These are phyloP conservation scores for Nakazawaea ishiwadae DNA, from an alignment of 805 yeast species.

Conservation along the genomic window DNA sequence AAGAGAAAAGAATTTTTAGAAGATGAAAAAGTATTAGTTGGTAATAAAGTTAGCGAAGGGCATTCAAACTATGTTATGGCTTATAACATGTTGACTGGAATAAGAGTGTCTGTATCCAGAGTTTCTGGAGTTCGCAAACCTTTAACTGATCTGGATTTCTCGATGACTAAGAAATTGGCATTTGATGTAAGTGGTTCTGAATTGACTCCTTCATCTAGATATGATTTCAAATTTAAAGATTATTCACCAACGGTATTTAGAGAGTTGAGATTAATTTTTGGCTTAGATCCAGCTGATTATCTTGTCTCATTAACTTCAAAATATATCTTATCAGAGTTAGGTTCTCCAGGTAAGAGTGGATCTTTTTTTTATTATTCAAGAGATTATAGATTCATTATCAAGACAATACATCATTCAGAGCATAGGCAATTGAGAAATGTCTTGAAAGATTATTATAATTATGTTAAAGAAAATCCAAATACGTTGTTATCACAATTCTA, in stretches of 20 bases:
- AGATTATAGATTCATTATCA: slow-evolving; percentile 90
- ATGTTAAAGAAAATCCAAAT: slow-evolving; percentile 79
- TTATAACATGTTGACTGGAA: slow-evolving; percentile 96
- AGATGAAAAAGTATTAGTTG: slow-evolving; percentile 61
- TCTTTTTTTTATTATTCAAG: slow-evolving; percentile 93
- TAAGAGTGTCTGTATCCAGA: slow-evolving; percentile 89
- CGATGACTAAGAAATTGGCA: slow-evolving; percentile 68
- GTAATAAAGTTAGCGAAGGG: slow-evolving; percentile 85
- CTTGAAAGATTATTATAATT: slow-evolving; percentile 71
- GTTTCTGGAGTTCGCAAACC: slow-evolving; percentile 83
- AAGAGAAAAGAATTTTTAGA: slow-evolving; percentile 36
- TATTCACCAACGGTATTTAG: slow-evolving; percentile 93
- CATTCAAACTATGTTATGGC: slow-evolving; percentile 93
- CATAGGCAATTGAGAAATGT: slow-evolving; percentile 77
- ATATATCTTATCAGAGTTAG: slow-evolving; percentile 84
- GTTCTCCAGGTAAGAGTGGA: slow-evolving; percentile 96
- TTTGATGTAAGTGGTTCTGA: slow-evolving; percentile 87
- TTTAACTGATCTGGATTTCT: slow-evolving; percentile 67
- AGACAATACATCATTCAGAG: slow-evolving; percentile 91
- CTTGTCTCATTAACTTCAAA: slow-evolving; percentile 88
- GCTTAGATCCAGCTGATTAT: slow-evolving; percentile 94
- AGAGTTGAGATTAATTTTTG: slow-evolving; percentile 73
- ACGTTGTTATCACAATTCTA: slow-evolving; percentile 93
- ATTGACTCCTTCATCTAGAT: slow-evolving; percentile 87
- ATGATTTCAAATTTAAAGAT: slow-evolving; percentile 95